Evolutionary conservation across 2,329 filamentous ascomycete species (phyloP).

Genomic region (Alternaria sp.): DNA sequence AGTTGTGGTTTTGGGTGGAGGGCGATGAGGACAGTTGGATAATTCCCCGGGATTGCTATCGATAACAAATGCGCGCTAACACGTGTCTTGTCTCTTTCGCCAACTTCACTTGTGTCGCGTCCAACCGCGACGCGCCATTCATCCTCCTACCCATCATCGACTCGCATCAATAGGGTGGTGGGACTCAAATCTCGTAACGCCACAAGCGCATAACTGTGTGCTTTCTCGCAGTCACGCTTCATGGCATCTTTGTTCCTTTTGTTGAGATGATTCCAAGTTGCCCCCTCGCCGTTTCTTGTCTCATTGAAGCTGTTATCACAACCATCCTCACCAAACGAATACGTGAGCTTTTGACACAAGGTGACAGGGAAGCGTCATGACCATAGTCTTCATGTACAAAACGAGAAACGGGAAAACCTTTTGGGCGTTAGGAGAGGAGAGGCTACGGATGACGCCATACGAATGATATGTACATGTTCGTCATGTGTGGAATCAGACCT

Average conservation of each 20-base stretch:
- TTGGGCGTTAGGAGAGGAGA: background rate
- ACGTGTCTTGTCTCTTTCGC: slow-evolving; percentile 14
- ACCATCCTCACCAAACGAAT: background rate
- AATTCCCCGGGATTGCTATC: slow-evolving; percentile 23
- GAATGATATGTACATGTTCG: background rate
- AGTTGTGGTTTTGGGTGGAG: slow-evolving; percentile 8
- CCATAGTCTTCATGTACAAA: background rate
- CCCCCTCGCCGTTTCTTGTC: background rate
- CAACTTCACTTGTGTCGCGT: background rate
- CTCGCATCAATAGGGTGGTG: background rate
- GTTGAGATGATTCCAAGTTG: background rate
- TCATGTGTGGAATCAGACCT: background rate
- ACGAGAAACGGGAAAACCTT: background rate
- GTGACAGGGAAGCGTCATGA: background rate
- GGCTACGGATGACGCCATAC: background rate
- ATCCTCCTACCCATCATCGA: background rate
- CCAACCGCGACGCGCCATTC: background rate
- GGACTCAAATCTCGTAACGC: background rate
- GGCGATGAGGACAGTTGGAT: slow-evolving; percentile 35
- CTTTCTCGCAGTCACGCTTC: background rate
- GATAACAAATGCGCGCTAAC: slow-evolving; percentile 25
- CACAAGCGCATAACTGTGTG: too few relatives aligned
- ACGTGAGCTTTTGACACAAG: background rate
- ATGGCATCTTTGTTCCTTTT: background rate
- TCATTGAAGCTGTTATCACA: background rate